A percentile compares a stretch with the other conserved stretches of the same genome.
Evolutionary conservation across 768 basidiomycete species (phyloP).

Genomic region (Auricularia sp.): DNA sequence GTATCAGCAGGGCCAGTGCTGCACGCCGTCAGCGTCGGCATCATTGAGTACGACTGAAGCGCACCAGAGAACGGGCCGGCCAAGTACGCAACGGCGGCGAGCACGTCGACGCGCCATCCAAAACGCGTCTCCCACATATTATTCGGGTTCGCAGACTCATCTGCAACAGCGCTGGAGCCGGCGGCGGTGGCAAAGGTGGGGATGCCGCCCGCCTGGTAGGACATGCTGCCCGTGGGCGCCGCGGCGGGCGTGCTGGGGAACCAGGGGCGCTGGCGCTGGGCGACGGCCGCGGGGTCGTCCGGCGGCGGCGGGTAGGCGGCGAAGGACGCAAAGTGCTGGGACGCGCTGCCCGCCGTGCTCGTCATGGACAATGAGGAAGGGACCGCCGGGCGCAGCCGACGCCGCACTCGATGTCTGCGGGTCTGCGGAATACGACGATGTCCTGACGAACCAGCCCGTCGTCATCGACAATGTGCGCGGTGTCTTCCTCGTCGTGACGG

Average conservation of each 20-base stretch:
- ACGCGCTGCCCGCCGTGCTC: not conserved
- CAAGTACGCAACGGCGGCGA: constrained; percentile 55
- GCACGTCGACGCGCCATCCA: constrained; percentile 54
- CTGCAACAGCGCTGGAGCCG: constrained; percentile 17
- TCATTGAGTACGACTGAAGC: constrained; percentile 13
- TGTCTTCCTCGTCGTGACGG: not conserved
- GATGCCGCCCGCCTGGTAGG: constrained; percentile 64
- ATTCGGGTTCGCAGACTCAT: constrained; percentile 30
- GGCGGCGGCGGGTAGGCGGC: constrained; percentile 35
- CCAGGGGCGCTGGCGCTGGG: constrained; percentile 35
- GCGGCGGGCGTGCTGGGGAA: constrained; percentile 29
- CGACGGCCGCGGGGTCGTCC: constrained; percentile 33
- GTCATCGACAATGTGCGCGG: constrained; percentile 91
- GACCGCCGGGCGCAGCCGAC: no score
- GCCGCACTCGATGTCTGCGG: constrained; percentile 33
- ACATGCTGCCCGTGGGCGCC: constrained; percentile 24
- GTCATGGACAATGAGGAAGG: not conserved
- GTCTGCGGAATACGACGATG: constrained; percentile 85
- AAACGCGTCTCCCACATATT: constrained; percentile 66
- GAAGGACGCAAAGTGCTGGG: constrained; percentile 1
- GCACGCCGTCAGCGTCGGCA: not conserved
- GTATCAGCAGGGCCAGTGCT: constrained; percentile 57
- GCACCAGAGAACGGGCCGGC: constrained; percentile 65
- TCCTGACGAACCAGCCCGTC: constrained; percentile 95
- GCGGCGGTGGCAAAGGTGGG: constrained; percentile 43